A percentile compares a stretch with the other conserved stretches of the same genome.
phyloP scores from a whole-genome alignment of 257 asterid genomes.

The Penstemon davidsonii region DNA sequence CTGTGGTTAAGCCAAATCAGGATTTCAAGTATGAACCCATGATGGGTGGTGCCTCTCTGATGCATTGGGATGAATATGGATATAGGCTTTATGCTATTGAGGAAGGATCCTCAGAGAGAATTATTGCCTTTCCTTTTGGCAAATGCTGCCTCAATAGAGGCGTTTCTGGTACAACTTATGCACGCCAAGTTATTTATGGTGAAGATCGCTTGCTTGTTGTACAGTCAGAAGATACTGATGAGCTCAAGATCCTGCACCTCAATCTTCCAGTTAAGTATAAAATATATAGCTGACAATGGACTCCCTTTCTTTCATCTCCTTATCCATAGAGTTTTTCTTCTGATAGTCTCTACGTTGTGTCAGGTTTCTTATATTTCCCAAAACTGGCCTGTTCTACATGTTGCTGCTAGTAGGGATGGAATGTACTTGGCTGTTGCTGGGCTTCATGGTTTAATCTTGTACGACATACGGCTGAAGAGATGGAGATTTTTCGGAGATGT shows the following conservation, averaged over 20 bases:
- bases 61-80: conserved; percentile 99
- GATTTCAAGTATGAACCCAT: conserved; percentile 90
- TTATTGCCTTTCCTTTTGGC: conserved; percentile 89
- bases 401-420: conserved; percentile 99
- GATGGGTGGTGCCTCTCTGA: conserved; percentile 86
- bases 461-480: conserved; percentile 81
- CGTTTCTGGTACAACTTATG: conserved; percentile 91
- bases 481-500: conserved; percentile 99
- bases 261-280: conserved; percentile 89
- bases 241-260: conserved; percentile 90
- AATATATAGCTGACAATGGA: conserved; percentile 24
- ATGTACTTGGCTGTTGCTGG: conserved; percentile 98
- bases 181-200: conserved; percentile 93
- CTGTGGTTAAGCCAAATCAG: conserved; percentile 75
- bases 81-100: conserved; percentile 93
- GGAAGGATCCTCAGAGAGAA: conserved; percentile 86
- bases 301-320: conserved; percentile 19
- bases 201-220: conserved; percentile 97
- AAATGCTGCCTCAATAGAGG: conserved; percentile 98
- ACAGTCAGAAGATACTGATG: conserved; percentile 96
- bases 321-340: conserved; percentile 29
- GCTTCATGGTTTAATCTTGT: conserved; percentile 90
- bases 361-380: conserved; percentile 98
- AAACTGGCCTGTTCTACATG: conserved; percentile 98
- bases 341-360: conserved; percentile 34